Evolutionary conservation across 2,329 filamentous ascomycete species (phyloP).

Genomic region (Talaromyces pinophilus): DNA sequence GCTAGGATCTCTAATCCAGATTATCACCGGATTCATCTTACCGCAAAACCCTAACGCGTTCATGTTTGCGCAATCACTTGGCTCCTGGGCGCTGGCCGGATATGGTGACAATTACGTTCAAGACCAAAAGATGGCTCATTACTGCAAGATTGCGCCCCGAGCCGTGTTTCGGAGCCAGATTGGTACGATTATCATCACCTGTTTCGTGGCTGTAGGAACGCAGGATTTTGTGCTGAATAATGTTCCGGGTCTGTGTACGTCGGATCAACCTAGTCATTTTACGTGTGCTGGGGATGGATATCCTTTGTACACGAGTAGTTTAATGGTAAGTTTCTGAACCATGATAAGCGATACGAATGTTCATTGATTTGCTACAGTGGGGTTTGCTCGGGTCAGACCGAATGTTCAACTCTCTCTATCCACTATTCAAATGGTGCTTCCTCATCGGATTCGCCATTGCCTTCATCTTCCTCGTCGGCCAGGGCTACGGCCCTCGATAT

Average conservation of each 20-base stretch:
- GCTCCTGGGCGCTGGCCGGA: conserved; percentile 12
- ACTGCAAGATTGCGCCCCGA: conserved; percentile 17
- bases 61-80: not conserved
- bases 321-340: conserved; percentile 3
- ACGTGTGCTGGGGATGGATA: conserved; percentile 15
- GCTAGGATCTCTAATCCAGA: conserved; percentile 13
- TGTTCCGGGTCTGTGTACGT: conserved; percentile 9
- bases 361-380: not conserved
- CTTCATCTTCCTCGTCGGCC: conserved; percentile 15
- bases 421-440: conserved; percentile 16
- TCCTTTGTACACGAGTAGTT: conserved; percentile 13
- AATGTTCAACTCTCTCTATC: conserved; percentile 16
- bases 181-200: conserved; percentile 12
- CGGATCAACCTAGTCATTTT: conserved; percentile 11
- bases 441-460: conserved; percentile 10
- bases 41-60: not conserved
- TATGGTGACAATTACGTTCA: conserved; percentile 16
- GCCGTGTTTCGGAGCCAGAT: conserved; percentile 16
- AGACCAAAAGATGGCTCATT: conserved; percentile 17
- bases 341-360: not conserved
- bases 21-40: conserved; percentile 13
- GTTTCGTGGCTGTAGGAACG: conserved; percentile 15
- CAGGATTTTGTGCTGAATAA: conserved; percentile 15
- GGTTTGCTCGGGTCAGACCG: not conserved
- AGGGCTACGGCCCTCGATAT: conserved; percentile 15